Base-by-base conservation (phyloP, 306 rosid species). In the Quercus suber region DNA sequence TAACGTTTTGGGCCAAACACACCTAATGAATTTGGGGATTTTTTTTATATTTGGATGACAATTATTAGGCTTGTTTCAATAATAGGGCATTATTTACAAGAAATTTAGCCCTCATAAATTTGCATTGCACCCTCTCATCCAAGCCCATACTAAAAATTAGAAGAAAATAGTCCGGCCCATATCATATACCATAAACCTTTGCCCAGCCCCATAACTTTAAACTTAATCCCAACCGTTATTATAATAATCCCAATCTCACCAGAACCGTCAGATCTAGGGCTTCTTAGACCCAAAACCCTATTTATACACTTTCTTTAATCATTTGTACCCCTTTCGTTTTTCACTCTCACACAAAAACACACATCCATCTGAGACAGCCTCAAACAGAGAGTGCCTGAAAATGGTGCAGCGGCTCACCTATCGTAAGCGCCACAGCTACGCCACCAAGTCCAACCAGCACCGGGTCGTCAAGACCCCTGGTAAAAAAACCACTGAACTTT, bases 331-430 rank as follows among this genome's bases (percentile, higher is more conserved):
- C 81, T 77, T 49, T 69, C 1, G 82, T 70, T 69, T 70, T 69
- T 81, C 63, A 19, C 27, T 33, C 63, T 52, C 23, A 21, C 55
- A 63, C 17, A 3, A 10, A 19, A 65, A 2, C 35, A 1, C 28
- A 55, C 19, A 58, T 23, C 19, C 17, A 49, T 49, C 17, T 10
- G 33, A 41, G 13, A 64, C 11, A 25, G 43, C n/a, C 18, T 68
- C 72, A 19, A 14, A 71, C 69, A 10, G 68, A 61, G 35, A 33
- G 71, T 56, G 31, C 1, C 33, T 5, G 57, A 86, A 79, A 73
- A 94, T 92, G 97, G 98, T 92, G 75, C 96, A 92, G 88, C 82
- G 98, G 45, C 94, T 93, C 37, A 91, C 98, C 0, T 93, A 93
- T 25, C 91, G 98, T 27, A 79, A 52, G 84, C 89, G 93, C 10